phyloP scores from a whole-genome alignment of 2,329 filamentous ascomycete genomes.

The Beauveria brongniartii region DNA sequence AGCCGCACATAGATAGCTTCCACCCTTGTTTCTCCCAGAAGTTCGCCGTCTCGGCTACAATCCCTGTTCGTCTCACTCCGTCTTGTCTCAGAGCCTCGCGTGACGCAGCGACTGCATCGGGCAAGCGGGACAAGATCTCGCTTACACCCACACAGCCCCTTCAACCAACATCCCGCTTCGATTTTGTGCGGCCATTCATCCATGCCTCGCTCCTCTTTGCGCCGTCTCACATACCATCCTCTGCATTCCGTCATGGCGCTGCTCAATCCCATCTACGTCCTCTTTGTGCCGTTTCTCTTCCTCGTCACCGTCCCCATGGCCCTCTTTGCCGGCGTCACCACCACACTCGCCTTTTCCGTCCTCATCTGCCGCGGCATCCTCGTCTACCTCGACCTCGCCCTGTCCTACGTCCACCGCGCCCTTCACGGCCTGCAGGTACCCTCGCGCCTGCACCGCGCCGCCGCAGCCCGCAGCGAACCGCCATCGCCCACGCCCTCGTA shows the following conservation, averaged over 20 bases:
- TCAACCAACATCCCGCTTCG: no score
- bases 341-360: constrained; percentile 51
- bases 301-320: constrained; percentile 55
- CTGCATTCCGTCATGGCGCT: constrained; percentile 35
- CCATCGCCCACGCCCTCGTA: constrained; percentile 11
- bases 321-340: constrained; percentile 55
- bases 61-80: neutral
- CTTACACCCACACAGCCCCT: neutral
- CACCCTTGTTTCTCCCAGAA: neutral
- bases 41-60: neutral
- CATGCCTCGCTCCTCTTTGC: constrained; percentile 15
- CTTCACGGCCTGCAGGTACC: constrained; percentile 33
- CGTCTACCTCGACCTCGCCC: constrained; percentile 55
- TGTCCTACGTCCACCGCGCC: constrained; percentile 49
- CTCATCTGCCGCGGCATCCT: constrained; percentile 52
- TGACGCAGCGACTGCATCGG: neutral
- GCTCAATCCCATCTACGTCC: constrained; percentile 45
- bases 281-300: constrained; percentile 55
- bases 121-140: neutral
- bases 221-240: neutral
- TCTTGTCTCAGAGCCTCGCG: neutral
- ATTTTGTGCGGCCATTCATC: neutral
- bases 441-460: constrained; percentile 20
- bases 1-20: neutral
- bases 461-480: constrained; percentile 15